Base-by-base conservation (phyloP, 116 monocot species). In the Phalaenopsis hybrid region DNA sequence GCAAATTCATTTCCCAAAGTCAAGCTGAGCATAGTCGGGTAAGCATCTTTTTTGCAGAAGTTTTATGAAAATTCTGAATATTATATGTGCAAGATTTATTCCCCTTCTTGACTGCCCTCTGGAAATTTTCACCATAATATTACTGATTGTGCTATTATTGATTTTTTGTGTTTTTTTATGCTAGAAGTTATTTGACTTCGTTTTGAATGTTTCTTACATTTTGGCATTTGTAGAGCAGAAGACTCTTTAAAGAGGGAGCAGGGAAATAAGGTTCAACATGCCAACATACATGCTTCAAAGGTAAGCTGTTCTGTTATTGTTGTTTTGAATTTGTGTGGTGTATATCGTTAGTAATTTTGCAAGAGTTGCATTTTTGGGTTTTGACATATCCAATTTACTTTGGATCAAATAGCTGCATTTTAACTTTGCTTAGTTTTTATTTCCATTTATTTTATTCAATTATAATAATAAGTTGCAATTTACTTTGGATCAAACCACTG, bases 201-300 rank as follows among this genome's bases (percentile, higher is more conserved):
- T 25, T 51, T 50, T 21, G 50, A 51, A 46, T 2, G 37, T 78
- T 57, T 78, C 31, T 78, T 57, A 57, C 33, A 46, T 70, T 8
- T 80, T 23, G 52, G 51, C 9, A 44, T 61, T 5, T 82, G 28
- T 57, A 46, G 82, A 89, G 81, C 89, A 96, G 96, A 90, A 48
- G 94, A 96, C 87, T 93, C 93, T 15, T 75, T 89, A 84, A 89
- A 90, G 68, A 86, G 94, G 73, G 96, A 96, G 82, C 92, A 92
- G 82, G 96, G 96, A 79, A 81, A 85, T 50, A 96, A 89, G 82
- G 96, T 96, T 57, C 96, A 93, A 58, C 92, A 87, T 88, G 96
- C 89, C 33, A 94, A 96, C 87, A 96, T 96, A 81, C 88, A 90
- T 85, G 96, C 96, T 69, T 90, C 96, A 55, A 96, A 96, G 90